A percentile compares a stretch with the other conserved stretches of the same genome.
Evolutionary conservation across 768 basidiomycete genomes (phyloP).

Genomic region (Gymnopilus junonius): DNA sequence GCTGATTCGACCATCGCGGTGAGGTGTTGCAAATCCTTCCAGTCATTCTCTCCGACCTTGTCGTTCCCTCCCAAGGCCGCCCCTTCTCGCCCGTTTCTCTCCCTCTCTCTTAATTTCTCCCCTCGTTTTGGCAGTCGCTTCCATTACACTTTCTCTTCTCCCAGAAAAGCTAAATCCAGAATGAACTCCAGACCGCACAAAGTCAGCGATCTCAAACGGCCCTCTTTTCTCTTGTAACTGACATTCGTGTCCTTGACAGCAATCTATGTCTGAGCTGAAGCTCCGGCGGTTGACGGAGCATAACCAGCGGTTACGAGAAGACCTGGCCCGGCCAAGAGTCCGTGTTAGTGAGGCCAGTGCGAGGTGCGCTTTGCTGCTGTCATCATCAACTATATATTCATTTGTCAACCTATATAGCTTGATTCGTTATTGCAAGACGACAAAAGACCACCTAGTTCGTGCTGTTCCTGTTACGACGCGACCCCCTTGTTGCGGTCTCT

Average conservation of each 20-base stretch:
- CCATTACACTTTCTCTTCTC: constrained; percentile 19
- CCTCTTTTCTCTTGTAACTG: constrained; percentile 4
- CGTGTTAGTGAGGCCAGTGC: constrained; percentile 90
- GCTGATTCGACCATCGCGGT: constrained; percentile 30
- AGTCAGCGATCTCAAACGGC: constrained; percentile 34
- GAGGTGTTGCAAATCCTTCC: constrained; percentile 8
- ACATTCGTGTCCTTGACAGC: constrained; percentile 40
- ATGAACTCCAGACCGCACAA: constrained; percentile 83
- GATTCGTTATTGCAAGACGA: constrained; percentile 93
- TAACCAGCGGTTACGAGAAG: constrained; percentile 89
- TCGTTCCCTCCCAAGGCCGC: constrained; percentile 20
- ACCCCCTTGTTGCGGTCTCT: constrained; percentile 18
- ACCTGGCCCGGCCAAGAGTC: constrained; percentile 86
- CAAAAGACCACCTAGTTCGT: constrained; percentile 86
- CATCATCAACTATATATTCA: constrained; percentile 5
- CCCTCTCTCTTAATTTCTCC: constrained; percentile 19
- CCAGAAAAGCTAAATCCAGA: constrained; percentile 27
- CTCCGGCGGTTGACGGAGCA: constrained; percentile 92
- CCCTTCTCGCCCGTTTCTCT: constrained; percentile 19
- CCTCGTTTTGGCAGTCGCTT: constrained; percentile 21
- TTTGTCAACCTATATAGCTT: constrained; percentile 53
- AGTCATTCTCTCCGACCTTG: constrained; percentile 24
- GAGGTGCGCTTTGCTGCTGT: constrained; percentile 55
- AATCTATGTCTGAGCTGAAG: constrained; percentile 98
- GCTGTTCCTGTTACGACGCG: constrained; percentile 1